Conservation (phyloP, 2,329 filamentous ascomycete genomes). For the Seiridium unicorne region DNA sequence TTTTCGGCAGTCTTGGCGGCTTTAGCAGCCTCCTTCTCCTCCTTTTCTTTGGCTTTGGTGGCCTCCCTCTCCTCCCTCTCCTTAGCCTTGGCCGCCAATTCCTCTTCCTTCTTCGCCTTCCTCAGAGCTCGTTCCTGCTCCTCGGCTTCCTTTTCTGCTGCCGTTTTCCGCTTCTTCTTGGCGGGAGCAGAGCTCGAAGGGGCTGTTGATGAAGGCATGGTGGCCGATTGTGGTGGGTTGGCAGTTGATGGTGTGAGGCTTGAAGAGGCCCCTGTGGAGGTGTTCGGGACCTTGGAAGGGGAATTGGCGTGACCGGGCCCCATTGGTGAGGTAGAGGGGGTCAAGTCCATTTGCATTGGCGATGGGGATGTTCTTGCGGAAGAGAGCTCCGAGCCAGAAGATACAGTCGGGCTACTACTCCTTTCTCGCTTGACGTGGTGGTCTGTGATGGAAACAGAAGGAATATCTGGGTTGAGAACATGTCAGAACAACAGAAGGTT, state of each 20-base stretch:
- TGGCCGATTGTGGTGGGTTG: background rate
- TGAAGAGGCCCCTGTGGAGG: background rate
- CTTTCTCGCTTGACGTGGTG: slow-evolving; percentile 3
- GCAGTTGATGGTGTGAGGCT: slow-evolving; percentile 12
- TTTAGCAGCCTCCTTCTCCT: slow-evolving; percentile 14
- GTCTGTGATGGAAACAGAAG: slow-evolving; percentile 7
- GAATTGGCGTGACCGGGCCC: background rate
- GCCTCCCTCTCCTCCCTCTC: slow-evolving; percentile 19
- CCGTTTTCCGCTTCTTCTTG: slow-evolving; percentile 34
- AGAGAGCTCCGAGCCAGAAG: slow-evolving; percentile 42
- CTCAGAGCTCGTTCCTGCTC: slow-evolving; percentile 30
- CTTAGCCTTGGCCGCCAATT: slow-evolving; percentile 31
- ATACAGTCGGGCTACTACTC: slow-evolving; percentile 29
- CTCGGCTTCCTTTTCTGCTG: slow-evolving; percentile 46
- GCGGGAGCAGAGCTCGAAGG: slow-evolving; percentile 18
- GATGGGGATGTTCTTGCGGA: slow-evolving; percentile 37
- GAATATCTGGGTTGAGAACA: background rate
- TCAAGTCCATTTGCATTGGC: slow-evolving; percentile 23
- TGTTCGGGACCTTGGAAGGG: too few relatives aligned
- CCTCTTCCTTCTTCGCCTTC: slow-evolving; percentile 46
- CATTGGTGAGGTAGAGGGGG: slow-evolving; percentile 18
- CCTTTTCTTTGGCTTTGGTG: slow-evolving; percentile 12
- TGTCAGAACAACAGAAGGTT: slow-evolving; percentile 18
- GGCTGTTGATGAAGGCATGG: background rate
- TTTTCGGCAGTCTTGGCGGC: slow-evolving; percentile 28